These are phyloP conservation scores for Cryphonectria carpinicola DNA, from an alignment of 2,329 filamentous ascomycete genomes.

Conservation along the genomic window DNA sequence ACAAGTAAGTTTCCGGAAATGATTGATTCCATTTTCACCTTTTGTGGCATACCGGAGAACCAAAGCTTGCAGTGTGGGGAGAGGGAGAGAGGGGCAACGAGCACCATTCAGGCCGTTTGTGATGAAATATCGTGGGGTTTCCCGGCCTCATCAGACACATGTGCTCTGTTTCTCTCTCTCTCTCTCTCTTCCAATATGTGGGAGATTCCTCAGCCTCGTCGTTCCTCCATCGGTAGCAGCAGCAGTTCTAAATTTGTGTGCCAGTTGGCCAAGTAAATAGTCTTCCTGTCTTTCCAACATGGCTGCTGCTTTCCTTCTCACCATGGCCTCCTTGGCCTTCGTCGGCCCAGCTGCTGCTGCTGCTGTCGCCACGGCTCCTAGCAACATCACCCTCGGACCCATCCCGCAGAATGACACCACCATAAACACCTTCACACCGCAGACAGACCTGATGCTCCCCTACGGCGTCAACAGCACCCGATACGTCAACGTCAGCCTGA, in stretches of 20 bases:
- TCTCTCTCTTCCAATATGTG: neutral
- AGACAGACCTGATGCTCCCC: slow-evolving; percentile 13
- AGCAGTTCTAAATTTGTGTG: neutral
- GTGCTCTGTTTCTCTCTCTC: neutral
- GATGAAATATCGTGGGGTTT: neutral
- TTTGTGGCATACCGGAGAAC: neutral
- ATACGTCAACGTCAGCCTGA: slow-evolving; percentile 23
- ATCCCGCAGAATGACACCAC: slow-evolving; percentile 7
- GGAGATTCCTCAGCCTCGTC: neutral
- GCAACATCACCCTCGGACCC: slow-evolving; percentile 20
- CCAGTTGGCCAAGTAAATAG: neutral
- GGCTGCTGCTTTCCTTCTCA: neutral
- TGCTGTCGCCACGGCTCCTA: slow-evolving; percentile 5
- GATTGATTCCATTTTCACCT: neutral
- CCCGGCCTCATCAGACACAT: neutral
- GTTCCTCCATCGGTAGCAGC: neutral
- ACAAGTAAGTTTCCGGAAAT: neutral
- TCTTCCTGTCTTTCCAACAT: neutral
- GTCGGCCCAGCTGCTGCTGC: slow-evolving; percentile 12
- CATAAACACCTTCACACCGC: slow-evolving; percentile 5
- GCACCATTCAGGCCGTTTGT: neutral
- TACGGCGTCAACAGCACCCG: slow-evolving; percentile 18
- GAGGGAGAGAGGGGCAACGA: no score
- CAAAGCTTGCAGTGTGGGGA: neutral
- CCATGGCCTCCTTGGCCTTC: slow-evolving; percentile 19